Percentiles rank a stretch among this genome's conserved stretches.
Conservation (phyloP, 352 stramenopile genomes). For the Pythium phragmitis region DNA sequence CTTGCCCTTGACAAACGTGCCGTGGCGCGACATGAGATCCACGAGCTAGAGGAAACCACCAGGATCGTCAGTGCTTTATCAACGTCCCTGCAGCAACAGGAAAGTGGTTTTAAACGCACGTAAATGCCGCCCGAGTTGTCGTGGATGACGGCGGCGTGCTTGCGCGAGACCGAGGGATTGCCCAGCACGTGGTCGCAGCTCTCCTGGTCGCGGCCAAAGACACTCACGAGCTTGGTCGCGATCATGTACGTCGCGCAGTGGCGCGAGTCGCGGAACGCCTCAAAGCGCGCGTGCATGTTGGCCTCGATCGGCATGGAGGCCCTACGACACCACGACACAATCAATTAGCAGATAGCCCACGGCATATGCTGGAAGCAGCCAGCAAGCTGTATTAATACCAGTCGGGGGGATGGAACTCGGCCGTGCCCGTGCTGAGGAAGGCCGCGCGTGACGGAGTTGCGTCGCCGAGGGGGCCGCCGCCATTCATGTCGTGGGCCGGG, state of each 20-base stretch:
- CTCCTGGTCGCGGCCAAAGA: constrained; percentile 85
- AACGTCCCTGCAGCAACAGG: too few relatives aligned
- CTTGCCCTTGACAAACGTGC: constrained; percentile 79
- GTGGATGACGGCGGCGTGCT: constrained; percentile 86
- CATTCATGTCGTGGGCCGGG: constrained; percentile 5
- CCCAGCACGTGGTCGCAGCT: constrained; percentile 84
- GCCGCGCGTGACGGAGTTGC: constrained; percentile 52
- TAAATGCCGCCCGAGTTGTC: constrained; percentile 81
- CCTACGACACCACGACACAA: constrained; percentile 30
- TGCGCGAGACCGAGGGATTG: constrained; percentile 85
- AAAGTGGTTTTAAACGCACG: constrained; percentile 30
- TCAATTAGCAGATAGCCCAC: background rate
- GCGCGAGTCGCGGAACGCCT: constrained; percentile 71
- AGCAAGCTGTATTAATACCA: constrained; percentile 36
- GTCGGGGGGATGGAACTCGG: constrained; percentile 74
- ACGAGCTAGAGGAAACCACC: constrained; percentile 51
- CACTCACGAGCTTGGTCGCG: constrained; percentile 74
- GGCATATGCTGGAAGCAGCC: too few relatives aligned
- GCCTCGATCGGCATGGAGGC: constrained; percentile 59
- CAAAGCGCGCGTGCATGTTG: constrained; percentile 69
- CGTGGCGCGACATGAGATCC: constrained; percentile 87
- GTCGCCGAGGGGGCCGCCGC: constrained; percentile 1
- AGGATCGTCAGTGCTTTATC: background rate
- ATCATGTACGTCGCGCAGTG: constrained; percentile 88
- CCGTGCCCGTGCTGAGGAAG: constrained; percentile 78